Evolutionary conservation across 2,329 filamentous ascomycete species (phyloP).

Genomic region (Verticillium longisporum): DNA sequence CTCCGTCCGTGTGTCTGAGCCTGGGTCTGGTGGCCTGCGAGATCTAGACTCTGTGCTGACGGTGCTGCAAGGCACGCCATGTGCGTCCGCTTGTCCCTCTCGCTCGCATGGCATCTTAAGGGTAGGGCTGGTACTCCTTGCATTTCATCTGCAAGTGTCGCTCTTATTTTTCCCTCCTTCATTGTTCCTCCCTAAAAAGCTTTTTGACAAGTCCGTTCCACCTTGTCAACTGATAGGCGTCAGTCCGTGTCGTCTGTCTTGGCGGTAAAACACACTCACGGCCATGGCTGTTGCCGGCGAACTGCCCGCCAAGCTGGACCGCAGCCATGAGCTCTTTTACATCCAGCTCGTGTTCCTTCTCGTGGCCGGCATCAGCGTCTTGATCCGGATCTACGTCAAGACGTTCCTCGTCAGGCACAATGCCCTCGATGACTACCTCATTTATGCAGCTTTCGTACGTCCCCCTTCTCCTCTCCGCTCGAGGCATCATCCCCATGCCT

Average conservation of each 20-base stretch:
- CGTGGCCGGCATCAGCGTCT: slow-evolving; percentile 24
- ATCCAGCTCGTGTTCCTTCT: slow-evolving; percentile 17
- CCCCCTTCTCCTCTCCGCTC: background rate
- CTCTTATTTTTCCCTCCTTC: too few relatives aligned
- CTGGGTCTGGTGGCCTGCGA: too few relatives aligned
- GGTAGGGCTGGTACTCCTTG: too few relatives aligned
- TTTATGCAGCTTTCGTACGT: slow-evolving; percentile 35
- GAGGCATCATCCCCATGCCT: background rate
- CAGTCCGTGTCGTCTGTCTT: too few relatives aligned
- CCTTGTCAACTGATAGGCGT: too few relatives aligned
- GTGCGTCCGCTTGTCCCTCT: background rate
- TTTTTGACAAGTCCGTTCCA: too few relatives aligned
- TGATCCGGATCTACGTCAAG: slow-evolving; percentile 37
- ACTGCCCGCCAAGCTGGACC: background rate
- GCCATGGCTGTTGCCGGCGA: background rate
- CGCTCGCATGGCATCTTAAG: too few relatives aligned
- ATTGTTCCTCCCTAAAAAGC: too few relatives aligned
- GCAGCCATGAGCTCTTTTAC: slow-evolving; percentile 1
- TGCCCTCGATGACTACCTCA: slow-evolving; percentile 38
- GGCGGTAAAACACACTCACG: background rate
- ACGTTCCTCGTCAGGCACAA: slow-evolving; percentile 31
- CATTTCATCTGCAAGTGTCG: too few relatives aligned
- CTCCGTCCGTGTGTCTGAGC: background rate
- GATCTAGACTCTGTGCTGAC: background rate
- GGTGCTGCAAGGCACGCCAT: background rate